A percentile compares a stretch with the other conserved stretches of the same genome.
Conservation (phyloP, 2,329 filamentous ascomycete genomes). For the Conoideocrella luteorostrata region DNA sequence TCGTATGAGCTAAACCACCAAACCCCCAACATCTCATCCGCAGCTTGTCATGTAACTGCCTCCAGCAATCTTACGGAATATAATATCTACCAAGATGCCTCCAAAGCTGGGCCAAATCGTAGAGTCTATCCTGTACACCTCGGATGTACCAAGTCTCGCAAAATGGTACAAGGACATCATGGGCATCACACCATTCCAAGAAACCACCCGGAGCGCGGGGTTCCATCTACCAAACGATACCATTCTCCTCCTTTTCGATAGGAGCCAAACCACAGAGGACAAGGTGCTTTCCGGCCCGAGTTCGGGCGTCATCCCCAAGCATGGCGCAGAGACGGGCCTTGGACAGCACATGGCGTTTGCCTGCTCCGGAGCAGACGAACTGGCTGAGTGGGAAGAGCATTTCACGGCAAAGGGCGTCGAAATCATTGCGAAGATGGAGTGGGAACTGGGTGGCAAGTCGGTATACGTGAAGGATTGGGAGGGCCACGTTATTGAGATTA, state of each 20-base stretch:
- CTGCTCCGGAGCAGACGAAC: neutral
- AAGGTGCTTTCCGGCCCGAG: neutral
- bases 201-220: neutral
- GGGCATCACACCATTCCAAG: neutral
- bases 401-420: neutral
- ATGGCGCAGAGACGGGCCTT: constrained; percentile 4
- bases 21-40: no score
- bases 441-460: constrained; percentile 4
- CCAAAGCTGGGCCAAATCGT: constrained; percentile 6
- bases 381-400: constrained; percentile 4
- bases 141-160: constrained; percentile 1
- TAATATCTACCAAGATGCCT: constrained; percentile 3
- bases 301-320: constrained; percentile 5
- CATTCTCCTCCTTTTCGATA: constrained; percentile 4
- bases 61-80: no score
- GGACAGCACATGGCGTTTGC: constrained; percentile 8
- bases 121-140: constrained; percentile 7
- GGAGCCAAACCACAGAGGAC: neutral
- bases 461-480: constrained; percentile 7
- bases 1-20: no score
- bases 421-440: neutral
- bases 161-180: constrained; percentile 3
- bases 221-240: neutral
- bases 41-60: no score
- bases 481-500: constrained; percentile 7